These are phyloP conservation scores for Paspalum vaginatum DNA, from an alignment of 176 grass and related monocot genomes.

Conservation along the genomic window DNA sequence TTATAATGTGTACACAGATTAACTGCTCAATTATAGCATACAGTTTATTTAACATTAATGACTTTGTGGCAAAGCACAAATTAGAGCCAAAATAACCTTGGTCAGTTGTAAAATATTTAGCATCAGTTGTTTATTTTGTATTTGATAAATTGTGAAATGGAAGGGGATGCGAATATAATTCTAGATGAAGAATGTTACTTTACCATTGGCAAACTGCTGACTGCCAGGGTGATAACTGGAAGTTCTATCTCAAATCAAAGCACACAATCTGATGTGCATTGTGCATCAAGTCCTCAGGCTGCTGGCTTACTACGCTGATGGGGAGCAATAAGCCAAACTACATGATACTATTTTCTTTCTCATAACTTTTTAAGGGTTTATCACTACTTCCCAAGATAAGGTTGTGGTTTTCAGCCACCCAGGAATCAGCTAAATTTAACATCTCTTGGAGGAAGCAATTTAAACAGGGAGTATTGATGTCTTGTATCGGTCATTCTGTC, in stretches of 20 bases:
- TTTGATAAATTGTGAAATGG: not conserved
- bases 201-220: constrained; percentile 15
- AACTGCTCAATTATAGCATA: too few relatives aligned
- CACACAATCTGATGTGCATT: not conserved
- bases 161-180: not conserved
- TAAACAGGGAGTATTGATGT: not conserved
- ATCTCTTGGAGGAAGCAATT: not conserved
- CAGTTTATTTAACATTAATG: not conserved
- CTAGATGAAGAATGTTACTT: not conserved
- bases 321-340: not conserved
- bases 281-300: not conserved
- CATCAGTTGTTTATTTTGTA: not conserved
- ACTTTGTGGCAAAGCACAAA: not conserved
- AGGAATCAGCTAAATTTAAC: not conserved
- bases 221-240: not conserved
- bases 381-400: not conserved
- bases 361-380: not conserved
- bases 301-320: not conserved
- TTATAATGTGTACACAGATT: too few relatives aligned
- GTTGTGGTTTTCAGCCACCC: not conserved
- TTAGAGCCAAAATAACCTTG: not conserved
- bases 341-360: not conserved
- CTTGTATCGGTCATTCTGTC: not conserved
- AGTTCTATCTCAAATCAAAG: constrained; percentile 12
- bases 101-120: not conserved